These are phyloP conservation scores for Trichoderma polysporum DNA, from an alignment of 2,329 filamentous ascomycete species.

Conservation along the genomic window DNA sequence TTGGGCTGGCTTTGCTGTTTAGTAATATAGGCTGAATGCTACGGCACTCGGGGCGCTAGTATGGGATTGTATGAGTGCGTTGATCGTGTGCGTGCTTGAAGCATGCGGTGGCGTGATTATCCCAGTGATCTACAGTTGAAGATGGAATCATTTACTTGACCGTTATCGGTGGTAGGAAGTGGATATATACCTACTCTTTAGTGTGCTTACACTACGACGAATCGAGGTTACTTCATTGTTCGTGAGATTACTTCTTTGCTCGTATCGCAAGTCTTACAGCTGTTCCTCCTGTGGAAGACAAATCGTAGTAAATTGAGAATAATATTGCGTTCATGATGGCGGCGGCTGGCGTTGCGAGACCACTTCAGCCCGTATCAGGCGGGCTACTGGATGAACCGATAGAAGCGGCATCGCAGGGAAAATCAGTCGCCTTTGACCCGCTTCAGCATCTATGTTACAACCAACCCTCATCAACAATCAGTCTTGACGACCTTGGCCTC, in stretches of 20 bases:
- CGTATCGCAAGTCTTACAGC: not conserved
- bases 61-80: not conserved
- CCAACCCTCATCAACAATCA: slow-evolving; percentile 9
- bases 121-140: not conserved
- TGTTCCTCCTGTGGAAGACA: not conserved
- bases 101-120: not conserved
- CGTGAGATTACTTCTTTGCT: not conserved
- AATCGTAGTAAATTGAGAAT: not conserved
- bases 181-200: not conserved
- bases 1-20: not conserved
- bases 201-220: not conserved
- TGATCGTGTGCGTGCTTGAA: slow-evolving; percentile 1
- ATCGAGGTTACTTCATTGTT: too few relatives aligned
- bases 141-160: not conserved
- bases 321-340: not conserved
- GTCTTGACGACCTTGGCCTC: slow-evolving; percentile 14
- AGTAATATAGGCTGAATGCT: not conserved
- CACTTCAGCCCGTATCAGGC: not conserved
- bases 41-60: not conserved
- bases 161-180: not conserved
- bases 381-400: not conserved
- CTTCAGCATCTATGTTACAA: slow-evolving; percentile 14
- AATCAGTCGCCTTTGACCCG: not conserved
- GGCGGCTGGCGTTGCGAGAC: not conserved
- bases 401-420: not conserved